Evolutionary conservation across 1,139 yeast species (phyloP).

Genomic region (Kodamaea arcana): DNA sequence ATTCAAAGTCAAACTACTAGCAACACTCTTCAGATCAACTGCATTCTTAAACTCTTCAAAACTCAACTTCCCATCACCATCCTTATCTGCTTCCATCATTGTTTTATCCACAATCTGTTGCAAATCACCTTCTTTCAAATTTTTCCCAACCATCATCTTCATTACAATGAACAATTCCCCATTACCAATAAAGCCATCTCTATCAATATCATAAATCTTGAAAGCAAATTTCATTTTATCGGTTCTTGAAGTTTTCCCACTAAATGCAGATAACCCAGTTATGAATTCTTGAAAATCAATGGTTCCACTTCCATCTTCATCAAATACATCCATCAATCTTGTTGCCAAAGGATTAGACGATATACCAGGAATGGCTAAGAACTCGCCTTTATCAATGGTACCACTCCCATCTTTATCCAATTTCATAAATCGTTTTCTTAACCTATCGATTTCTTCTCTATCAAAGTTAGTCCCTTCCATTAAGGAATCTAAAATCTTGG

Average conservation of each 20-base stretch:
- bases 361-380: constrained; percentile 89
- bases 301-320: constrained; percentile 87
- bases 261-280: constrained; percentile 82
- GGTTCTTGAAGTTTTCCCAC: constrained; percentile 78
- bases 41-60: constrained; percentile 83
- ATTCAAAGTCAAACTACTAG: constrained; percentile 53
- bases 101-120: constrained; percentile 96
- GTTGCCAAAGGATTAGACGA: constrained; percentile 85
- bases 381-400: constrained; percentile 85
- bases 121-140: constrained; percentile 77
- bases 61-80: constrained; percentile 78
- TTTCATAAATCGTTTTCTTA: constrained; percentile 91
- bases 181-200: constrained; percentile 91
- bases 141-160: constrained; percentile 96
- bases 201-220: constrained; percentile 90
- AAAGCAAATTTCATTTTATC: constrained; percentile 89
- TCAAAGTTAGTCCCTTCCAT: constrained; percentile 82
- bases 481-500: constrained; percentile 61
- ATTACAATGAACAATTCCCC: constrained; percentile 91
- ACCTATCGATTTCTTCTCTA: constrained; percentile 84
- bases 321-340: constrained; percentile 90
- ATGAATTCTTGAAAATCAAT: constrained; percentile 96
- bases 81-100: constrained; percentile 88
- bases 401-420: constrained; percentile 92
- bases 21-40: constrained; percentile 63